A percentile compares a stretch with the other conserved stretches of the same genome.
Conservation (phyloP, 2,329 filamentous ascomycete species). For the Aspergillus luchuensis region DNA sequence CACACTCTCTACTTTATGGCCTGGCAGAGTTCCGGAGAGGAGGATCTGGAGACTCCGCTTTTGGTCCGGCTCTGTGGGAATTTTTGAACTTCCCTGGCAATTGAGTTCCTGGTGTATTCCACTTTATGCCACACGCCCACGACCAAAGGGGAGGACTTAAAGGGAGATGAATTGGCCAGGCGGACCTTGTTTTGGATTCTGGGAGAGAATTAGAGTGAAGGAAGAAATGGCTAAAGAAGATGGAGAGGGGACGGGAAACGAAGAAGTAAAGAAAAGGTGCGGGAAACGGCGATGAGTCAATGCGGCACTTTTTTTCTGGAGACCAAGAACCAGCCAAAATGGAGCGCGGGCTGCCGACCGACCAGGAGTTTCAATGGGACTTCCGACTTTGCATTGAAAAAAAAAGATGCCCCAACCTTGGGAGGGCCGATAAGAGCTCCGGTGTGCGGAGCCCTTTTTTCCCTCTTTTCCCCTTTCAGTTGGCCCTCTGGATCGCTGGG, state of each 20-base stretch:
- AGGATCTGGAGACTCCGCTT: conserved; percentile 12
- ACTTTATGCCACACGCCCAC: conserved; percentile 27
- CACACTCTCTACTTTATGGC: conserved; percentile 9
- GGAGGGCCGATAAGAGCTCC: conserved; percentile 32
- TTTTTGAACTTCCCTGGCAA: conserved; percentile 9
- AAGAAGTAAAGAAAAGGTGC: conserved; percentile 17
- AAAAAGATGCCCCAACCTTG: conserved; percentile 16
- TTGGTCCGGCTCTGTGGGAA: conserved; percentile 5
- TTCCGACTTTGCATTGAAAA: conserved; percentile 9
- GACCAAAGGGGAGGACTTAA: conserved; percentile 18
- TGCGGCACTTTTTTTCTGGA: conserved; percentile 12
- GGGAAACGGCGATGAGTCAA: conserved; percentile 32
- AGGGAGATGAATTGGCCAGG: conserved; percentile 18
- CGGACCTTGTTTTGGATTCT: conserved; percentile 7
- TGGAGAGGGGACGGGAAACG: conserved; percentile 8
- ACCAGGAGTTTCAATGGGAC: not conserved
- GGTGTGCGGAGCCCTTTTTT: conserved; percentile 28
- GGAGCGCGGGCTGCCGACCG: conserved; percentile 6
- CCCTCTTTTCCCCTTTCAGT: conserved; percentile 8
- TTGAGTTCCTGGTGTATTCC: conserved; percentile 23
- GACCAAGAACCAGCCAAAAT: conserved; percentile 7
- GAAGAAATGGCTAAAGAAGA: conserved; percentile 14
- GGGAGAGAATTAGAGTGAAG: conserved; percentile 13
- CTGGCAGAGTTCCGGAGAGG: conserved; percentile 6
- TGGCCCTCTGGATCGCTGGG: conserved; percentile 3